Percentiles rank a stretch among this genome's conserved stretches.
Evolutionary conservation across 1,139 yeast genomes (phyloP).

Genomic region (Candida frijolesensis): DNA sequence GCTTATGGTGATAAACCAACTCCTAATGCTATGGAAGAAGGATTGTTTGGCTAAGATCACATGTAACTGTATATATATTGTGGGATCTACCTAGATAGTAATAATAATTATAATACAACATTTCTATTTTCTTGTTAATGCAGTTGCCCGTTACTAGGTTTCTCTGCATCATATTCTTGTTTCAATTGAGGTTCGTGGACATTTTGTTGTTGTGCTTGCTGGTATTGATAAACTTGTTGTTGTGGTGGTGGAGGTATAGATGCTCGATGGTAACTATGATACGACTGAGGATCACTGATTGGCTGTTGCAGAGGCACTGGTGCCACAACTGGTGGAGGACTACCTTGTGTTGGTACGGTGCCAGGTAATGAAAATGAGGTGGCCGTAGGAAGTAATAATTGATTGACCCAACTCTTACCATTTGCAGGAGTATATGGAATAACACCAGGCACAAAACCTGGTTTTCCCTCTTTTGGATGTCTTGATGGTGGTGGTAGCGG

Average conservation of each 20-base stretch:
- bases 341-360: not conserved
- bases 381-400: slow-evolving; percentile 1
- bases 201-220: not conserved
- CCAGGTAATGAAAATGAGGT: not conserved
- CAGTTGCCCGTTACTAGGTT: not conserved
- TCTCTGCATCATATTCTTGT: not conserved
- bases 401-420: slow-evolving; percentile 5
- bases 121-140: not conserved
- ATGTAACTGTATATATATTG: not conserved
- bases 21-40: slow-evolving; percentile 74
- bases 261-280: not conserved
- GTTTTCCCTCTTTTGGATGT: not conserved
- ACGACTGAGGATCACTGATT: not conserved
- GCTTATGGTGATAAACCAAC: slow-evolving; percentile 75
- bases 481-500: not conserved
- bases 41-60: slow-evolving; percentile 59
- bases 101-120: not conserved
- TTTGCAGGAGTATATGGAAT: not conserved
- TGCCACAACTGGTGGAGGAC: not conserved
- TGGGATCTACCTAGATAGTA: not conserved
- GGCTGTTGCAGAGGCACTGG: not conserved
- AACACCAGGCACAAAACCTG: not conserved
- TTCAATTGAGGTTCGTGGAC: not conserved
- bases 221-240: slow-evolving; percentile 1
- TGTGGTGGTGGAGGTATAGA: not conserved